phyloP scores from a whole-genome alignment of 495 filamentous ascomycete species.

The Hypoxylon lienhwacheense region DNA sequence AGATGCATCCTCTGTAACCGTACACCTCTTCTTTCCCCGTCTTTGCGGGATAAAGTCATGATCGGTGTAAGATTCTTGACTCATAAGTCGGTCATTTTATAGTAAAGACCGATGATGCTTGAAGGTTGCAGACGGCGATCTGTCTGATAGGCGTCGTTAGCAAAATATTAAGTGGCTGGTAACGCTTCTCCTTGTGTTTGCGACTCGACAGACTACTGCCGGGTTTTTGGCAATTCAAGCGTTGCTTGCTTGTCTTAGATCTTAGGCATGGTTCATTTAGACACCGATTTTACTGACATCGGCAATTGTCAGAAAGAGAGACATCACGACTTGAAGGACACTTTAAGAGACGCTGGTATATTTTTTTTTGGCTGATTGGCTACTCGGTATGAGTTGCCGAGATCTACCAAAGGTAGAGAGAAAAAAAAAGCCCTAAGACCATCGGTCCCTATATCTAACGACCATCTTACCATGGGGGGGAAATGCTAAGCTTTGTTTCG shows the following conservation, averaged over 20 bases:
- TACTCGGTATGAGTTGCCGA: constrained; percentile 12
- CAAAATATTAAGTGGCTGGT: constrained; percentile 31
- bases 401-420: constrained; percentile 4
- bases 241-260: constrained; percentile 7
- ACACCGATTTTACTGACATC: not conserved
- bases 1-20: too few species aligned
- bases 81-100: too few species aligned
- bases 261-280: not conserved
- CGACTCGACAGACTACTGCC: not conserved
- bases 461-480: not conserved
- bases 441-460: constrained; percentile 1
- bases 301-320: constrained; percentile 1
- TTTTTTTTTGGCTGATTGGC: constrained; percentile 5
- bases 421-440: not conserved
- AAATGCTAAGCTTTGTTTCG: constrained; percentile 28
- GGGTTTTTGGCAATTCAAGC: not conserved
- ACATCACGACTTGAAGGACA: not conserved
- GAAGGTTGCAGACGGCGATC: constrained; percentile 14
- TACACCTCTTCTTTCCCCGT: constrained; percentile 13
- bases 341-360: not conserved
- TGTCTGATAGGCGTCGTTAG: constrained; percentile 1
- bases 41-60: constrained; percentile 5
- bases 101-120: constrained; percentile 7
- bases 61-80: constrained; percentile 11
- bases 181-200: constrained; percentile 5